phyloP scores from a whole-genome alignment of 805 yeast species.

The Lipomyces orientalis region DNA sequence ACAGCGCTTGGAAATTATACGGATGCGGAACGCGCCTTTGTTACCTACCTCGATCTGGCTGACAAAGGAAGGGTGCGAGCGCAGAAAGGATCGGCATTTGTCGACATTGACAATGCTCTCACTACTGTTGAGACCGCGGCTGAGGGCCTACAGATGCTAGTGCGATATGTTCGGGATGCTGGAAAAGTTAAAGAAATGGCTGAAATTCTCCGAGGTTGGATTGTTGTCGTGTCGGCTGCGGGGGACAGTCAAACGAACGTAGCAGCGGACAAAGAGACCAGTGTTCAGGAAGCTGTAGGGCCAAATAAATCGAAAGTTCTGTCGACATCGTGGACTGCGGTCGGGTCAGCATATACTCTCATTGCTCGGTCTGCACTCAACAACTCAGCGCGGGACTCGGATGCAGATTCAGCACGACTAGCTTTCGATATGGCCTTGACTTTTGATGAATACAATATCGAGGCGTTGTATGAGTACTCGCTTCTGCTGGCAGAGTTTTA shows the following conservation, averaged over 20 bases:
- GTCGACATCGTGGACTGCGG: conserved; percentile 31
- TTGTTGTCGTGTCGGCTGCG: conserved; percentile 8
- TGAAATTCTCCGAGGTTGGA: conserved; percentile 29
- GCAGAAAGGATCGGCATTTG: conserved; percentile 27
- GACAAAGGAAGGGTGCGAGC: conserved; percentile 32
- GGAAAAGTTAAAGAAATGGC: conserved; percentile 20
- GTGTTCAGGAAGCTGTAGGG: background rate
- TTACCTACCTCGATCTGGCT: conserved; percentile 29
- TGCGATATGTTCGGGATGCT: conserved; percentile 25
- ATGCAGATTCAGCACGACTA: conserved; percentile 12
- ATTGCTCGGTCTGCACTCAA: conserved; percentile 25
- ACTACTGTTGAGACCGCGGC: conserved; percentile 22
- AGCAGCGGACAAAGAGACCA: background rate
- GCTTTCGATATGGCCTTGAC: conserved; percentile 28
- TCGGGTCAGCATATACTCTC: conserved; percentile 29
- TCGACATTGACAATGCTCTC: conserved; percentile 27
- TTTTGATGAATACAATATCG: conserved; percentile 3
- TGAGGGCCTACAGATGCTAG: conserved; percentile 31
- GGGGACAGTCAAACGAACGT: background rate
- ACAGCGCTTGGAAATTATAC: conserved; percentile 28
- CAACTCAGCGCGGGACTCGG: conserved; percentile 6
- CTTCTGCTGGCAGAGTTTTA: conserved; percentile 23
- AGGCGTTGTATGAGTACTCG: conserved; percentile 26
- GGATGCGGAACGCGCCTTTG: conserved; percentile 33
- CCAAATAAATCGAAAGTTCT: background rate